Evolutionary conservation across 805 yeast species (phyloP), one percentile per base, ranked within the genome.

Genomic region (Candida vartiovaarae): DNA sequence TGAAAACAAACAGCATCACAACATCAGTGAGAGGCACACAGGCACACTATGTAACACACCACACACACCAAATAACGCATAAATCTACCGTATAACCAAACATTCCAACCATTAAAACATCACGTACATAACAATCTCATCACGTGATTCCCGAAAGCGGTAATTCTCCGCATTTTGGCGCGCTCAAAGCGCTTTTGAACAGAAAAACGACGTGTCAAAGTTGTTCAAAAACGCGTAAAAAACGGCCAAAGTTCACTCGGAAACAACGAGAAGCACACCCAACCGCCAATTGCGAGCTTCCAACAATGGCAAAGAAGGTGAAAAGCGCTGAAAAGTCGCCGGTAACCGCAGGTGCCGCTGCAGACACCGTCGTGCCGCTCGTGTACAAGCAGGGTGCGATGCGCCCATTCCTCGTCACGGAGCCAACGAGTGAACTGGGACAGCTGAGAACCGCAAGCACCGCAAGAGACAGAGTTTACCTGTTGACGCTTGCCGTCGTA

Each of bases 341-440:
- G 20, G 20, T 15, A 15, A 25, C 28, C 8, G 7, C 25, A 8
- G 27, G 9, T 26, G n/a, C 28, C 43, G 32, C 35, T 26, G 34
- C 25, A 6, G 71, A 68, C 43, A 67, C 72, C 5, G 68, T 68
- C 11, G 57, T 72, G 5, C 80, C 76, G 43, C 62, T 77, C 38
- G 67, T 70, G 28, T 57, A 70, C 43, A 68, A 64, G 45, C 55
- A 75, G 37, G 90, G 89, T 37, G 65, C 64, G 4, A 52, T 60
- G 34, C 73, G 91, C 54, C 70, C 75, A 6, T 84, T 66, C 59
- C 59, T 82, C 26, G 65, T 74, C 31, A 69, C 84, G 23, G 71
- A 71, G 7, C 75, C 84, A 4, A 63, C 78, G 1, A 61, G 63
- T 2, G 52, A 63, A 6, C 55, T 74, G 25, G 48, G 65, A 23